A percentile compares a stretch with the other conserved stretches of the same genome.
Evolutionary conservation across 805 yeast genomes (phyloP).

Genomic region (Kluyveromyces nonfermentans): DNA sequence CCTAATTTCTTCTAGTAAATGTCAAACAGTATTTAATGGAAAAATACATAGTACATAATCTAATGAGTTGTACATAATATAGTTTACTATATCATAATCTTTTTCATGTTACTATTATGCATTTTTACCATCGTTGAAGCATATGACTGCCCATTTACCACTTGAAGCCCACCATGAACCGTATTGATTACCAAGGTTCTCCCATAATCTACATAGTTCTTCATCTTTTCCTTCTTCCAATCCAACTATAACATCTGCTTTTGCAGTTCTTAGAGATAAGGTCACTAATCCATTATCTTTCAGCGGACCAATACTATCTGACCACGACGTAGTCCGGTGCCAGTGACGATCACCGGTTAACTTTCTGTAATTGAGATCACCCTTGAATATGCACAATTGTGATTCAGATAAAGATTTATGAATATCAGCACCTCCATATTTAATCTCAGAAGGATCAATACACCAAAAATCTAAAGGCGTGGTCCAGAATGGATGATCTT

Average conservation of each 20-base stretch:
- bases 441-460: slow-evolving; percentile 40
- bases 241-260: slow-evolving; percentile 93
- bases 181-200: slow-evolving; percentile 45
- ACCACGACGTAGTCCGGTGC: slow-evolving; percentile 74
- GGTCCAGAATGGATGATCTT: slow-evolving; percentile 82
- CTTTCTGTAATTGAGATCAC: slow-evolving; percentile 93
- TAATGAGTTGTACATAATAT: not conserved
- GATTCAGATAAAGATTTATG: slow-evolving; percentile 55
- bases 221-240: slow-evolving; percentile 65
- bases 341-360: slow-evolving; percentile 85
- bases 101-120: not conserved
- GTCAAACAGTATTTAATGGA: not conserved
- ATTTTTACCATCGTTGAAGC: slow-evolving; percentile 30
- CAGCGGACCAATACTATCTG: slow-evolving; percentile 57
- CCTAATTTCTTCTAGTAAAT: not conserved
- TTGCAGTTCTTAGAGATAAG: slow-evolving; percentile 81
- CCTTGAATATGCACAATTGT: slow-evolving; percentile 74
- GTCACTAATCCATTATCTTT: slow-evolving; percentile 54
- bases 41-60: not conserved
- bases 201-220: slow-evolving; percentile 53
- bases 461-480: slow-evolving; percentile 67
- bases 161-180: slow-evolving; percentile 77
- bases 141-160: slow-evolving; percentile 92
- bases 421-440: slow-evolving; percentile 45
- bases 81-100: not conserved